A percentile compares a stretch with the other conserved stretches of the same genome.
Evolutionary conservation across 169 alveolate species (phyloP).

Genomic region (Theileria orientalis): DNA sequence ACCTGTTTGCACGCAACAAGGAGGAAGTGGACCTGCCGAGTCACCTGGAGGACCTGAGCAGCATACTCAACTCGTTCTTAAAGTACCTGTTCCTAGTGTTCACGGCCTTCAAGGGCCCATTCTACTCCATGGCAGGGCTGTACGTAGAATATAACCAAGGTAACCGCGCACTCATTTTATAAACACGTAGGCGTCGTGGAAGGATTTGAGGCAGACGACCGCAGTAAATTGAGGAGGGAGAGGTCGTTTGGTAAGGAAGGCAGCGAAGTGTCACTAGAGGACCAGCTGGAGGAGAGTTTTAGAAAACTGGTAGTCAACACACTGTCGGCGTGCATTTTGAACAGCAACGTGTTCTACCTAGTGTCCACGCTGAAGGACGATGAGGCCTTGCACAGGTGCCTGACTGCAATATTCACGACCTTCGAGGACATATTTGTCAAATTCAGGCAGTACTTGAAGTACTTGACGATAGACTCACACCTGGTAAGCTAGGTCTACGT

Average conservation of each 20-base stretch:
- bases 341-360: slow-evolving; percentile 8
- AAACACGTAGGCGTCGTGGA: too few species aligned
- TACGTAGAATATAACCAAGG: not conserved
- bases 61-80: not conserved
- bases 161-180: too few species aligned
- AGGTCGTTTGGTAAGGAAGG: not conserved
- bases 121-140: not conserved
- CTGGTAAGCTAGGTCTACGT: not conserved
- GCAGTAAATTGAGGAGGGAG: not conserved
- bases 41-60: not conserved
- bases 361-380: not conserved
- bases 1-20: not conserved
- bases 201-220: not conserved
- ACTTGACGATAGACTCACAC: not conserved
- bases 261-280: not conserved
- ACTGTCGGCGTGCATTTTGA: not conserved
- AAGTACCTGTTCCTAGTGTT: not conserved
- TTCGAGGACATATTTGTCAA: not conserved
- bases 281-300: not conserved
- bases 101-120: not conserved
- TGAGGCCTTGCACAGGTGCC: not conserved
- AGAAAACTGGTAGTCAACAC: not conserved
- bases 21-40: not conserved
- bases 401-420: not conserved
- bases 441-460: not conserved